phyloP scores from a whole-genome alignment of 208 protist genomes.

The Wallacemonas sp. region DNA sequence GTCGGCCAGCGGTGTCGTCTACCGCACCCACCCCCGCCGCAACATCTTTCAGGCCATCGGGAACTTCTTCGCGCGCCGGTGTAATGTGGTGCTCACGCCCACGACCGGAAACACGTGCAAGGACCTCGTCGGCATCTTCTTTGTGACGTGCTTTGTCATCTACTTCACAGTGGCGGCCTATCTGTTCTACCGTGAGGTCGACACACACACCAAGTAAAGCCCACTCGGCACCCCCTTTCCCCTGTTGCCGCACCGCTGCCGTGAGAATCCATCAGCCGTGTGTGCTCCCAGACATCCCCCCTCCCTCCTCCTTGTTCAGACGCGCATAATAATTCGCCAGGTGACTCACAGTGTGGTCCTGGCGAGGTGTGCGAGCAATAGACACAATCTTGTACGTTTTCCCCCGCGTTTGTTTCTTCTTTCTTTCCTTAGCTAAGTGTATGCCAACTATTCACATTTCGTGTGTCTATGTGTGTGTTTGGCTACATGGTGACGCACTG shows the following conservation, averaged over 20 bases:
- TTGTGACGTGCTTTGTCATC: slow-evolving; percentile 34
- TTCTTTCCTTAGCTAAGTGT: slow-evolving; percentile 15
- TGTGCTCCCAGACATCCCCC: too few relatives aligned
- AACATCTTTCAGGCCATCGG: slow-evolving; percentile 7
- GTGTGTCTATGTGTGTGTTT: too few relatives aligned
- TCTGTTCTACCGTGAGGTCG: slow-evolving; percentile 28
- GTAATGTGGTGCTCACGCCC: slow-evolving; percentile 6
- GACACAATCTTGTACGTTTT: slow-evolving; percentile 11
- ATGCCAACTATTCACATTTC: too few relatives aligned
- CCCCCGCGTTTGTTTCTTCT: slow-evolving; percentile 8
- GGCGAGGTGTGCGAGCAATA: not conserved
- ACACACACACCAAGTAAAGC: not conserved
- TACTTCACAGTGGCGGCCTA: slow-evolving; percentile 44
- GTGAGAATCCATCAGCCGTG: too few relatives aligned
- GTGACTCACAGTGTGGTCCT: too few relatives aligned
- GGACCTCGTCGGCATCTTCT: slow-evolving; percentile 39
- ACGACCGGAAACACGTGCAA: slow-evolving; percentile 12
- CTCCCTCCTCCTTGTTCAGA: too few relatives aligned
- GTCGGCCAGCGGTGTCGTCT: not conserved
- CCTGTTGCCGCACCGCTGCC: too few relatives aligned
- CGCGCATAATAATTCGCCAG: too few relatives aligned
- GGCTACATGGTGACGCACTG: too few relatives aligned
- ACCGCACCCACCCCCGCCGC: slow-evolving; percentile 7
- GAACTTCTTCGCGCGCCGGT: slow-evolving; percentile 12
- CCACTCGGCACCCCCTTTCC: too few relatives aligned